Percentiles rank a stretch among this genome's conserved stretches.
Evolutionary conservation across 176 grass and related monocot genomes (phyloP).

Genomic region (Olyra latifolia): DNA sequence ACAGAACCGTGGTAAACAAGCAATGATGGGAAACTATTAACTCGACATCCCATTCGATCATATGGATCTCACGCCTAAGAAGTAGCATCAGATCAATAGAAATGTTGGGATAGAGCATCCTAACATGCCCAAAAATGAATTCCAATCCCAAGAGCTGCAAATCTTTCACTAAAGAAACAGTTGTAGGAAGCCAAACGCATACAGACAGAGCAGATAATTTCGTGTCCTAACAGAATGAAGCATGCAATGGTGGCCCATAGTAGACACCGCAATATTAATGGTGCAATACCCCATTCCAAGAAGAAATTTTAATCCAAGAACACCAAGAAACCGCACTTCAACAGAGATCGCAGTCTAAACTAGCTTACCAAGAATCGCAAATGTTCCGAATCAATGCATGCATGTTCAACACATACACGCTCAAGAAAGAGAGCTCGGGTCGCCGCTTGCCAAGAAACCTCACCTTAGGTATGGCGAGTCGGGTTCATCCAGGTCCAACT

Average conservation of each 20-base stretch:
- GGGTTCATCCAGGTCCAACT: background rate
- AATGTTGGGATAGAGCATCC: constrained; percentile 1
- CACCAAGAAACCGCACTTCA: background rate
- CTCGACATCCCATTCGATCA: background rate
- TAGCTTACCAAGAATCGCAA: background rate
- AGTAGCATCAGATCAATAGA: background rate
- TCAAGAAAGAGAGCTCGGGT: background rate
- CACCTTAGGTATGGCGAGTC: constrained; percentile 25
- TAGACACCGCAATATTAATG: background rate
- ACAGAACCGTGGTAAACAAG: background rate
- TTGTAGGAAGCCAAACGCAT: background rate
- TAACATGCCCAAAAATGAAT: background rate
- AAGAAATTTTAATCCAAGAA: no score
- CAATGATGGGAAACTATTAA: constrained; percentile 4
- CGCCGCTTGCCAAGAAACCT: background rate
- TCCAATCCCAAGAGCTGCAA: background rate
- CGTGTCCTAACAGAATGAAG: background rate
- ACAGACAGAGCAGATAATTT: background rate
- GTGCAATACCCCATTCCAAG: no score
- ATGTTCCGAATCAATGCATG: background rate
- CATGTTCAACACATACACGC: background rate
- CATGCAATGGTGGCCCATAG: constrained; percentile 15
- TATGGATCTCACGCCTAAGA: background rate
- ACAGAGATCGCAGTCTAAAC: background rate
- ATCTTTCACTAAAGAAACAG: constrained; percentile 14